Percentiles rank a stretch among this genome's conserved stretches.
These are phyloP conservation scores for Epichloe coenophiala DNA, from an alignment of 2,329 filamentous ascomycete genomes.

Conservation along the genomic window DNA sequence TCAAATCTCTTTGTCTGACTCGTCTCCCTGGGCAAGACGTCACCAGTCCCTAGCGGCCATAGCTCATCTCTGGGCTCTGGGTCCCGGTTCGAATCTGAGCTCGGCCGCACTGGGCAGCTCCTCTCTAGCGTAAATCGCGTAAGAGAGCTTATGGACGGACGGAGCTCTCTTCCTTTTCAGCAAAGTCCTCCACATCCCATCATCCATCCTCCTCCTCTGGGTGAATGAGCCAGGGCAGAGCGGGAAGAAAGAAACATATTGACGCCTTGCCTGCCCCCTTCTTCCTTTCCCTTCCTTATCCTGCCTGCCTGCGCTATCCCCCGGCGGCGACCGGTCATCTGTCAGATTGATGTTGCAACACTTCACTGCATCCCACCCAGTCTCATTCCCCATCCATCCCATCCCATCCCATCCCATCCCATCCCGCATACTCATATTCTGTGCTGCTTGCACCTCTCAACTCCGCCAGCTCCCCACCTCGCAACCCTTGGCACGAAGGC, in stretches of 20 bases:
- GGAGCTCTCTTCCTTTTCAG: neutral
- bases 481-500: neutral
- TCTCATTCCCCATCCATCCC: neutral
- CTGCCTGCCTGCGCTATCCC: neutral
- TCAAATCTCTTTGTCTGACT: slow-evolving; percentile 9
- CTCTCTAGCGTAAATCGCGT: neutral
- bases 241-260: neutral
- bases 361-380: too few relatives aligned
- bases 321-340: neutral
- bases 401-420: neutral
- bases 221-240: neutral
- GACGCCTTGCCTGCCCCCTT: neutral
- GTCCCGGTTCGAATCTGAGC: neutral
- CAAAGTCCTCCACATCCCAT: neutral
- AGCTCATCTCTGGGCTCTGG: neutral
- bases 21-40: slow-evolving; percentile 2
- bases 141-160: too few relatives aligned
- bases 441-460: neutral
- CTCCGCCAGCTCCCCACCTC: neutral
- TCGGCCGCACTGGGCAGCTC: neutral
- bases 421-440: neutral
- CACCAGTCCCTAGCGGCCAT: neutral
- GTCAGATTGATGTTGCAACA: neutral
- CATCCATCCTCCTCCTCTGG: neutral
- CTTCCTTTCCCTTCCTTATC: neutral